Evolutionary conservation across 2,329 filamentous ascomycete genomes (phyloP).

Genomic region (Colletotrichum lentis): DNA sequence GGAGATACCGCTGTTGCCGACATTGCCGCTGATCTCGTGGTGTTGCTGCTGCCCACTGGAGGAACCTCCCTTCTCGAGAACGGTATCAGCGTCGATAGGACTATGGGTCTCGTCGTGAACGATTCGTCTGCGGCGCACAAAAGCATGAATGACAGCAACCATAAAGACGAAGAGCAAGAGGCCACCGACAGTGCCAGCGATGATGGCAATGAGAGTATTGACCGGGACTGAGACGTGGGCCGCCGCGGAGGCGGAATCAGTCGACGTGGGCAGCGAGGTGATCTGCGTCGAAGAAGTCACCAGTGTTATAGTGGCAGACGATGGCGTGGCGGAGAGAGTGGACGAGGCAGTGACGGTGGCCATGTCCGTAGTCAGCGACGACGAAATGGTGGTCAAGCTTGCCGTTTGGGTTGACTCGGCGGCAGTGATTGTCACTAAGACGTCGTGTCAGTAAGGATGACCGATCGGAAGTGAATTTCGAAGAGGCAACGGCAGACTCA

Average conservation of each 20-base stretch:
- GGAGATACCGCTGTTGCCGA: neutral
- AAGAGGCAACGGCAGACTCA: neutral
- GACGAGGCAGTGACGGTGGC: neutral
- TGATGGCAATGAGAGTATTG: constrained; percentile 4
- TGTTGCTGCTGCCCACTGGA: neutral
- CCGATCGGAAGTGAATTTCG: neutral
- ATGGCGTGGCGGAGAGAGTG: neutral
- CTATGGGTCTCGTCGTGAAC: neutral
- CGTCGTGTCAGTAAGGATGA: neutral
- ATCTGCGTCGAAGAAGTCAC: neutral
- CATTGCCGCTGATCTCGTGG: neutral
- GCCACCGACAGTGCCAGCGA: neutral
- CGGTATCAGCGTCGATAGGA: neutral
- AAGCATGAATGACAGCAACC: constrained; percentile 3
- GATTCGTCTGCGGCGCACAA: constrained; percentile 2
- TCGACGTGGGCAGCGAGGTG: neutral
- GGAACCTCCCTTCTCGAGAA: neutral
- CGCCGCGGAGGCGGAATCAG: neutral
- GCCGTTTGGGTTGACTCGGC: neutral
- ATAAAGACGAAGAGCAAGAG: neutral
- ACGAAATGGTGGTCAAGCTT: neutral
- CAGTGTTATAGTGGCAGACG: neutral
- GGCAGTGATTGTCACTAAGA: neutral
- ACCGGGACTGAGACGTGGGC: neutral
- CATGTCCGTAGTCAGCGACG: neutral